Percentiles rank a stretch among this genome's conserved stretches.
phyloP scores from a whole-genome alignment of 495 filamentous ascomycete species.

The Delitschia confertaspora region DNA sequence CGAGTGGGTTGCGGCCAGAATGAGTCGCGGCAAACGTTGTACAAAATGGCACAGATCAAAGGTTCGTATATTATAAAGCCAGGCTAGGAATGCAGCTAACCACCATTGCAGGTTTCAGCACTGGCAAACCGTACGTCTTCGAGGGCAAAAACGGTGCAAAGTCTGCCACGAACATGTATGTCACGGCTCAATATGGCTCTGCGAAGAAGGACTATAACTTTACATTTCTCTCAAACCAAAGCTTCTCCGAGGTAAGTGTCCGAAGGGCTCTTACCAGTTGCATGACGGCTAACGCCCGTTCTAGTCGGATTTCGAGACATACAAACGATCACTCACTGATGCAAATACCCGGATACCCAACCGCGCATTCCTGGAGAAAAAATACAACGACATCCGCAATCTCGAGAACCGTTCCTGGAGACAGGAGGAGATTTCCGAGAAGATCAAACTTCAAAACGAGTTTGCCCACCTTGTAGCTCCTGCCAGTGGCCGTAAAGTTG shows the following conservation, averaged over 20 bases:
- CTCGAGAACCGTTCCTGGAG: slow-evolving; percentile 74
- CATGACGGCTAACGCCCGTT: slow-evolving; percentile 1
- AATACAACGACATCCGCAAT: slow-evolving; percentile 71
- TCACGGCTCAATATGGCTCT: slow-evolving; percentile 16
- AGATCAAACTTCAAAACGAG: slow-evolving; percentile 56
- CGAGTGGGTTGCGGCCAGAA: slow-evolving; percentile 73
- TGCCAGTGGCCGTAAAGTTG: slow-evolving; percentile 16
- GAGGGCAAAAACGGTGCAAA: slow-evolving; percentile 22
- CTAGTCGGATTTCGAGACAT: slow-evolving; percentile 74
- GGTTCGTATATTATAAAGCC: slow-evolving; percentile 40
- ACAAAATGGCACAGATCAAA: slow-evolving; percentile 81
- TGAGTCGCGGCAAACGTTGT: slow-evolving; percentile 56
- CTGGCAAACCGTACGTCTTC: slow-evolving; percentile 61
- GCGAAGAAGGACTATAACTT: slow-evolving; percentile 22
- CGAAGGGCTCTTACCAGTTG: background rate
- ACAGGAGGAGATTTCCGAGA: slow-evolving; percentile 65
- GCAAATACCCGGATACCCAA: slow-evolving; percentile 66
- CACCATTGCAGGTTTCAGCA: slow-evolving; percentile 52
- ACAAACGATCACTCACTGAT: slow-evolving; percentile 61
- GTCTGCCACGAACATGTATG: slow-evolving; percentile 20
- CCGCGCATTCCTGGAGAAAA: slow-evolving; percentile 51
- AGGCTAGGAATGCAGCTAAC: slow-evolving; percentile 32
- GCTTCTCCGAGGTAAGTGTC: slow-evolving; percentile 20
- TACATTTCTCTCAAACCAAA: slow-evolving; percentile 14
- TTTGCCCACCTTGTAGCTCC: slow-evolving; percentile 36